phyloP scores from a whole-genome alignment of 129 eudicot genomes.

The Solidago caesia region DNA sequence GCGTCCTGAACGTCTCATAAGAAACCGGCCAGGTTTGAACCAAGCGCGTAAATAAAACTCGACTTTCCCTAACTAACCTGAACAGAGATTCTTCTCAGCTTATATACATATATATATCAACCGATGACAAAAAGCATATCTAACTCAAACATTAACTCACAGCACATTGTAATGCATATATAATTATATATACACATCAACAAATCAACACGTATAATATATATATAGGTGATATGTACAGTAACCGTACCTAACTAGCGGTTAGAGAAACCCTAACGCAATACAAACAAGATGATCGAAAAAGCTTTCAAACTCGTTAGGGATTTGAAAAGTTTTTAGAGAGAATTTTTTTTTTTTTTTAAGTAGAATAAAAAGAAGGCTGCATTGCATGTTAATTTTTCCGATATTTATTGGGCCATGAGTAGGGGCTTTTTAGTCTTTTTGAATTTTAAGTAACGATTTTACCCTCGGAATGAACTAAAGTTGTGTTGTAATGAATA shows the following conservation, averaged over 20 bases:
- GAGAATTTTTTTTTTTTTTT: too few relatives aligned
- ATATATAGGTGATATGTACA: neutral
- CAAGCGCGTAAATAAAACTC: too few relatives aligned
- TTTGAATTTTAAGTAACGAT: neutral
- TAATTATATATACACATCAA: too few relatives aligned
- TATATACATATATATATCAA: too few relatives aligned
- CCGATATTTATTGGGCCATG: neutral
- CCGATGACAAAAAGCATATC: too few relatives aligned
- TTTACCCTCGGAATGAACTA: conserved; percentile 13
- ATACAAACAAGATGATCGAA: neutral
- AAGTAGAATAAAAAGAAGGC: neutral
- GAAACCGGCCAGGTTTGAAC: too few relatives aligned
- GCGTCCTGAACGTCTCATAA: too few relatives aligned
- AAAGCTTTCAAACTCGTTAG: neutral
- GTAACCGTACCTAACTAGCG: neutral
- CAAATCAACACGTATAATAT: neutral
- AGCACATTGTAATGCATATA: too few relatives aligned
- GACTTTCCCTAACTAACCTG: too few relatives aligned
- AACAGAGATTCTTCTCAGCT: too few relatives aligned
- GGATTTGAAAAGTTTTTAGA: neutral
- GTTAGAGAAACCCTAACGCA: neutral
- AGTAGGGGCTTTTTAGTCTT: conserved; percentile 1
- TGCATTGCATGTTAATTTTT: neutral
- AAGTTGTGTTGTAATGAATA: neutral
- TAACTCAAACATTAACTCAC: too few relatives aligned